phyloP scores from a whole-genome alignment of 2,329 filamentous ascomycete species.

The Pezicula radicicola region DNA sequence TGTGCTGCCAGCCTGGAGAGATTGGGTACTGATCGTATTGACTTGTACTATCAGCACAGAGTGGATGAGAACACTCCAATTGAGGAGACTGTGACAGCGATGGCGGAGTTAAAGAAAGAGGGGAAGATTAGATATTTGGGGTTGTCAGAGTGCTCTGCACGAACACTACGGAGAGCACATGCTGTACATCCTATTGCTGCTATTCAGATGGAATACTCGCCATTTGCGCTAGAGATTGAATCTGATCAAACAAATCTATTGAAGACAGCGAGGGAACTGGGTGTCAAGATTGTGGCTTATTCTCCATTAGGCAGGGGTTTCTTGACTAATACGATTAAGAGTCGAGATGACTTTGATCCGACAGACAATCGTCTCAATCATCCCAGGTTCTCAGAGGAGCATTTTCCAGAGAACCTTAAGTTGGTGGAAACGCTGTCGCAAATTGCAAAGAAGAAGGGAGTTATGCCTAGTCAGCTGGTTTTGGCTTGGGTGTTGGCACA shows the following conservation, averaged over 20 bases:
- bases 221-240: constrained; percentile 49
- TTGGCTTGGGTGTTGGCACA: constrained; percentile 46
- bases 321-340: constrained; percentile 34
- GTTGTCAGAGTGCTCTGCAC: constrained; percentile 2
- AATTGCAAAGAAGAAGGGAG: constrained; percentile 41
- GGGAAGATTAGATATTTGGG: constrained; percentile 8
- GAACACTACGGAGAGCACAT: constrained; percentile 16
- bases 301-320: constrained; percentile 45
- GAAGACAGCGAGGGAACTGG: constrained; percentile 36
- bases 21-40: constrained; percentile 33
- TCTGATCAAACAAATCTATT: constrained; percentile 29
- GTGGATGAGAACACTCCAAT: constrained; percentile 32
- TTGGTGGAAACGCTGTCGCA: constrained; percentile 39
- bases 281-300: constrained; percentile 40
- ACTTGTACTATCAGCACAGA: constrained; percentile 36
- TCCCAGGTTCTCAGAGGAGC: constrained; percentile 41
- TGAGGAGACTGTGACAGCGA: constrained; percentile 35
- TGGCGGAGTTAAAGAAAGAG: constrained; percentile 30
- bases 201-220: constrained; percentile 50
- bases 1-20: constrained; percentile 34
- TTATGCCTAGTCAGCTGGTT: constrained; percentile 48
- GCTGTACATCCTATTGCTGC: constrained; percentile 45
- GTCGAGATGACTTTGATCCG: constrained; percentile 5
- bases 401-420: constrained; percentile 49
- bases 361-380: constrained; percentile 30